Percentiles rank a stretch among this genome's conserved stretches.
These are phyloP conservation scores for Penicillium coprophilum DNA, from an alignment of 495 filamentous ascomycete genomes.

Conservation along the genomic window DNA sequence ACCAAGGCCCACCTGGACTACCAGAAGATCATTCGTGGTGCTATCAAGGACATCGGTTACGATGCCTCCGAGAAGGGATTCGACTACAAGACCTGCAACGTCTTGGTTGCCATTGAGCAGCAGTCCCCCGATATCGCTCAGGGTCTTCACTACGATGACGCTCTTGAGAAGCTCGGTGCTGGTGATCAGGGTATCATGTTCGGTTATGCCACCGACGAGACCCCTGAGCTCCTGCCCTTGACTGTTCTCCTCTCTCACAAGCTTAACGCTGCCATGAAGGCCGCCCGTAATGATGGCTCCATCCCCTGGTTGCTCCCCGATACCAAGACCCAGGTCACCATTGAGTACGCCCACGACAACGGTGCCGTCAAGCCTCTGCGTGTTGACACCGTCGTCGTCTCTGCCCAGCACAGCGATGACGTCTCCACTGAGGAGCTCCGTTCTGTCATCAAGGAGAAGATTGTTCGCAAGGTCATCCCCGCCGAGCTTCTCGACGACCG, in stretches of 20 bases:
- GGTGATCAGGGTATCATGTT: constrained; percentile 99
- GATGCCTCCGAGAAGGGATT: constrained; percentile 96
- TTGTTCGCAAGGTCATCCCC: constrained; percentile 91
- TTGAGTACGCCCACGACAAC: constrained; percentile 96
- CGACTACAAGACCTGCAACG: constrained; percentile 99
- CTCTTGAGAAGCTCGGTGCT: constrained; percentile 94
- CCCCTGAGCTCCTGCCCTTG: constrained; percentile 92
- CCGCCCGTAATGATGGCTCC: constrained; percentile 79
- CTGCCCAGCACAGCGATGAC: constrained; percentile 86
- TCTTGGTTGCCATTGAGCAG: constrained; percentile 98
- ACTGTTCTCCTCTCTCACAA: constrained; percentile 92
- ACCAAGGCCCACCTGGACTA: constrained; percentile 95
- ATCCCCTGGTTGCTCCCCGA: constrained; percentile 95
- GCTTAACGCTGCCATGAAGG: constrained; percentile 90
- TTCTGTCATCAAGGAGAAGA: constrained; percentile 95
- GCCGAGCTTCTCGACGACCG: constrained; percentile 86
- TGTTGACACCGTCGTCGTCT: constrained; percentile 96
- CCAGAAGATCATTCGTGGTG: constrained; percentile 92
- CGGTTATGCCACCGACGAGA: constrained; percentile 99
- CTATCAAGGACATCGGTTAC: constrained; percentile 98
- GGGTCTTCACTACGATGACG: constrained; percentile 94
- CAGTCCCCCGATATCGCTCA: constrained; percentile 99
- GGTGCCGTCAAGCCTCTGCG: constrained; percentile 89
- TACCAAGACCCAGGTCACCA: constrained; percentile 99
- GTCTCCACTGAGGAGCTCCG: constrained; percentile 91